Evolutionary conservation across 1,284 basidiomycete species (phyloP), one percentile per base, ranked within the genome.

Genomic region (Trichosporon sp.): DNA sequence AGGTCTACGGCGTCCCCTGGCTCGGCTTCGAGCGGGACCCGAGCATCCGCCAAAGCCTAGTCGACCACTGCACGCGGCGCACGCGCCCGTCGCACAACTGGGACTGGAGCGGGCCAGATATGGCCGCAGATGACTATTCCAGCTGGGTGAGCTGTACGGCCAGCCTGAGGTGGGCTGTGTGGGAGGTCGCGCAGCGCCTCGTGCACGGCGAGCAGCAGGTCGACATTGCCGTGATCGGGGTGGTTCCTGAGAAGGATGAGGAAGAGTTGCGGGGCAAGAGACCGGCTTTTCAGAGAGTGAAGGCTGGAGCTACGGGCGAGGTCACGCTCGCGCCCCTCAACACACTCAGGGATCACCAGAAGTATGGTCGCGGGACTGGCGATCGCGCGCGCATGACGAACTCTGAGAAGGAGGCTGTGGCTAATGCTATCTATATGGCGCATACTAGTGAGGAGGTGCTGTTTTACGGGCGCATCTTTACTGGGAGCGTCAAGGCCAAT

Each of bases 391-490:
- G 64, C 36, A 62, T 65, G 61, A 65, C 64, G n/a, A 59, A 65
- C 40, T 32, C 31, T 13, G 64, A 62, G 40, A 65, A 65, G 54
- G 69, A 70, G 21, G 37, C 46, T 1, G 69, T 69, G 32, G 67
- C 64, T 19, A 23, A 16, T 3, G 70, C 72, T 3, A 33, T 60
- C 23, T 63, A 59, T 31, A 56, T 36, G 4, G 70, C 69, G 4
- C 16, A 14, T 11, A 27, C 25, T 10, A 65, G 63, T 32, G 44
- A 54, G 5, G 74, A 76, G 63, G 60, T 73, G 5, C 62, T 75
- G 25, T 76, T 71, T 61, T 74, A 64, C 61, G 74, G 70, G 4
- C 68, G 73, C 33, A 65, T 76, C 6, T 76, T 73, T 37, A 64
- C 67, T 1, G 63, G 64, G 29, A 73, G 69, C 46, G 63, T 76